Base-by-base conservation (phyloP, 2,329 filamentous ascomycete genomes). In the Verticillium longisporum region DNA sequence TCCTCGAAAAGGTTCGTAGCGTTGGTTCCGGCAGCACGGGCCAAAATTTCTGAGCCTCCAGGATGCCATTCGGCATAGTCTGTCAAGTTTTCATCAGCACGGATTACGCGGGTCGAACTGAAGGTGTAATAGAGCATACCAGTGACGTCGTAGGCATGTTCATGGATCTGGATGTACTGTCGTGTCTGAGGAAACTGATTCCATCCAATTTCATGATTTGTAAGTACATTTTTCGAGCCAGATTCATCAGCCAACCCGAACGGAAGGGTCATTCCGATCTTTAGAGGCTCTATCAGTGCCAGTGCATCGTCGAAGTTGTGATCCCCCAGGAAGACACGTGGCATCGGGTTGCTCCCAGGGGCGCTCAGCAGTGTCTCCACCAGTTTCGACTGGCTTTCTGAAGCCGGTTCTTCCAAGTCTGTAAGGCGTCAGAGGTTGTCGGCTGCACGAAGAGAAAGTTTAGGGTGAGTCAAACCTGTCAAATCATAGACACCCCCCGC, bases 61-160 rank as follows among this genome's bases (percentile, higher is more conserved):
- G 64, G 65, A 11, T 66, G 65, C 26, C 58, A 58, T 6, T 64
- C 57, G n/a, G 41, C 50, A 15, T 64, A 64, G 11, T 61, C 65
- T 66, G 38, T 7, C n/a, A 10, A 13, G 36, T 33, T 13, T 31
- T 56, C 37, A 61, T 36, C 34, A 36, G 34, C 34, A 36, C 6
- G 13, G 34, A 36, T 36, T 31, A 31, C 26, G 26, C 5, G 26
- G 5, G 26, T 45, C 14, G 14, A 15, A 50, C 21, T 14, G 13
- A 7, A 2, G 1, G 50, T 6, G 2, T 21, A 1, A 7, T 6
- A 11, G 4, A 4, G 21, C 41, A 56, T 14, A 64, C 64, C 55
- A 14, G 63, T 64, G 15, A 65, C 60, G 31, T 66, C 58, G 58
- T 66, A 66, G 4, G 64, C 60, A 45, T 61, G 56, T 1, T 37